Evolutionary conservation across 768 basidiomycete species (phyloP), one percentile per base, ranked within the genome.

Genomic region (Pulveroboletus sp.): DNA sequence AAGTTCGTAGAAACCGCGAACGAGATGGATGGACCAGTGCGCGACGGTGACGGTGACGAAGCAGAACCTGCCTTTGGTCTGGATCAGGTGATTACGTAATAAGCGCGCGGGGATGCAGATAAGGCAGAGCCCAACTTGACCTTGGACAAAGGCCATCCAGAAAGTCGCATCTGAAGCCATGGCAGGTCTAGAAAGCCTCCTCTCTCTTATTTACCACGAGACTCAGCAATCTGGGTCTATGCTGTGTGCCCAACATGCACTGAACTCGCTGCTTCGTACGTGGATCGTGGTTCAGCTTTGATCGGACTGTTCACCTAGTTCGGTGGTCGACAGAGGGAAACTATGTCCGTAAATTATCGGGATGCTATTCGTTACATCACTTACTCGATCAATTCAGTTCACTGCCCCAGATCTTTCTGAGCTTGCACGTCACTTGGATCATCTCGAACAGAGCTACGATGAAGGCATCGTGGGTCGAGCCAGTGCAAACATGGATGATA

Each of bases 401-500:
- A 80, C 82, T 18, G 80, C 89, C 1, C 80, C 86, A 32, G 89
- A 91, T 75, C 78, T 93, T 13, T 84, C 88, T 6, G 75, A 76
- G 51, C 82, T 92, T 58, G 90, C 87, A 10, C 72, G 68, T n/a
- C 72, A 73, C 50, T 67, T 93, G 8, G 90, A 92, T 64, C 59
- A 66, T 6, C 73, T 88, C 9, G 90, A 92, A 62, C 71, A 72
- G 49, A 73, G 73, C 48, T 84, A 82, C 55, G 75, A 81, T 49
- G 73, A 76, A 43, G 71, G 66, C 40, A 74, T 73, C 63, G 58
- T 66, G 31, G 72, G 69, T 27, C 59, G 60, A 46, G 65, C 70
- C 37, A 85, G 86, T 69, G 73, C 77, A 52, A 96, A 96, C 62
- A 90, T 93, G 87, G 93, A 96, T 58, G 93, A 94, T 65, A 91